Percentiles rank a stretch among this genome's conserved stretches.
These are phyloP conservation scores for Cenchrus purpureus DNA, from an alignment of 176 grass and related monocot genomes.

Conservation along the genomic window DNA sequence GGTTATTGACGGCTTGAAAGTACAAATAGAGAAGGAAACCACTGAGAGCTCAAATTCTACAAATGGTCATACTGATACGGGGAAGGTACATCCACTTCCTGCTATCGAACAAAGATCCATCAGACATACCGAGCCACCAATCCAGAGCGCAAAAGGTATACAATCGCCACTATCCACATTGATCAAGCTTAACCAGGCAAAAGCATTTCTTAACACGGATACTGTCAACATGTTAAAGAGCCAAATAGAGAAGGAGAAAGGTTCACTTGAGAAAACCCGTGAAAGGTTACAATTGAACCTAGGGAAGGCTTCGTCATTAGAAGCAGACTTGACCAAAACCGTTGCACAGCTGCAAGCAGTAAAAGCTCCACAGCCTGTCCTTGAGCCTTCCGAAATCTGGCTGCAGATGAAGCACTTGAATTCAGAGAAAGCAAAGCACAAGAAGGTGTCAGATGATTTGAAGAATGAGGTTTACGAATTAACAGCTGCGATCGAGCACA, in stretches of 20 bases:
- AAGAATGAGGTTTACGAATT: slow-evolving; percentile 59
- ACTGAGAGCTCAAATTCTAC: slow-evolving; percentile 25
- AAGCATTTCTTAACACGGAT: slow-evolving; percentile 71
- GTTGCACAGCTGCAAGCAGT: slow-evolving; percentile 42
- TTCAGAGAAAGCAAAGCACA: slow-evolving; percentile 65
- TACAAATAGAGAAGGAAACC: slow-evolving; percentile 59
- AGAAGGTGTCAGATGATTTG: slow-evolving; percentile 54
- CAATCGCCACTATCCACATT: slow-evolving; percentile 64
- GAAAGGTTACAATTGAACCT: slow-evolving; percentile 63
- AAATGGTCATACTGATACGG: not conserved
- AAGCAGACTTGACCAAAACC: slow-evolving; percentile 61
- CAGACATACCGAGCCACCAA: slow-evolving; percentile 16
- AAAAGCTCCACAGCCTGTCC: slow-evolving; percentile 43
- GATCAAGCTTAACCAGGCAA: slow-evolving; percentile 89
- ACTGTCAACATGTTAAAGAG: slow-evolving; percentile 61
- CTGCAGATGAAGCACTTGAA: slow-evolving; percentile 63
- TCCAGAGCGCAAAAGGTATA: slow-evolving; percentile 40
- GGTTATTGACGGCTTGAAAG: slow-evolving; percentile 69
- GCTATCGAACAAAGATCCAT: slow-evolving; percentile 36
- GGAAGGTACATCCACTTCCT: slow-evolving; percentile 36
- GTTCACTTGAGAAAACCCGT: slow-evolving; percentile 68
- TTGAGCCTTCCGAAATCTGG: slow-evolving; percentile 67
- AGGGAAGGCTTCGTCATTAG: slow-evolving; percentile 49
- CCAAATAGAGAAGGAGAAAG: slow-evolving; percentile 76
- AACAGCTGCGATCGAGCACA: slow-evolving; percentile 73